Evolutionary conservation across 2,329 filamentous ascomycete species (phyloP), one percentile per base, ranked within the genome.

Genomic region (Dryadomyces quercivorus): DNA sequence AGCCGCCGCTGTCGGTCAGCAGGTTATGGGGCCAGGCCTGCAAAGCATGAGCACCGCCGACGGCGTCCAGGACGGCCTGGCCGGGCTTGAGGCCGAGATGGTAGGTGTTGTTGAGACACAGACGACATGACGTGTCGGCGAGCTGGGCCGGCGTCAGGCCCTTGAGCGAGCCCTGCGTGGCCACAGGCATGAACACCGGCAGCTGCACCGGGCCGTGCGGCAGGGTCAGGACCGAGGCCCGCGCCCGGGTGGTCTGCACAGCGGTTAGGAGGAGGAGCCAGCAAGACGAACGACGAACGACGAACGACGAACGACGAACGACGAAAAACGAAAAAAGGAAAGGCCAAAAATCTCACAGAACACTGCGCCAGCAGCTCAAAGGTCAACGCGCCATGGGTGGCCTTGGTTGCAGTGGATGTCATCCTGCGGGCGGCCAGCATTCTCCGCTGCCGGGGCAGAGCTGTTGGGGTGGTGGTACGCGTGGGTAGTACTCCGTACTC

Each of bases 71-170:
- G 6, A 91, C 86, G 42, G 88, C 85, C 67, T 97, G 91, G 1
- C 93, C 94, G 0, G 93, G 93, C 70, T 95, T 97, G 54, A 98
- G 74, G 10, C 93, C 93, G 57, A 98, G 74, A 67, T 98, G 93
- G 66, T 98, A 98, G 13, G 93, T 98, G 70, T 98, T 98, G 72
- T 98, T 98, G 60, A 98, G 74, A 68, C 93, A 98, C 45, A 98
- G 73, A 56, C 87, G 82, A 65, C 94, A 98, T 46, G 88, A 83
- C 0, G 91, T 94, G 53, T 88, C 84, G 63, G 93, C 91, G 2
- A 98, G 76, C 65, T 98, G 93, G 60, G 92, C 85, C 1, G 92
- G 90, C 0, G 93, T 97, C 55, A 98, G 72, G 46, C 93, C 93
- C 67, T 98, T 98, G 43, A 98, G 76, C 0, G 92, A 95, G 1